Evolutionary conservation across 2,329 filamentous ascomycete genomes (phyloP).

Genomic region (Thelonectria discophora): DNA sequence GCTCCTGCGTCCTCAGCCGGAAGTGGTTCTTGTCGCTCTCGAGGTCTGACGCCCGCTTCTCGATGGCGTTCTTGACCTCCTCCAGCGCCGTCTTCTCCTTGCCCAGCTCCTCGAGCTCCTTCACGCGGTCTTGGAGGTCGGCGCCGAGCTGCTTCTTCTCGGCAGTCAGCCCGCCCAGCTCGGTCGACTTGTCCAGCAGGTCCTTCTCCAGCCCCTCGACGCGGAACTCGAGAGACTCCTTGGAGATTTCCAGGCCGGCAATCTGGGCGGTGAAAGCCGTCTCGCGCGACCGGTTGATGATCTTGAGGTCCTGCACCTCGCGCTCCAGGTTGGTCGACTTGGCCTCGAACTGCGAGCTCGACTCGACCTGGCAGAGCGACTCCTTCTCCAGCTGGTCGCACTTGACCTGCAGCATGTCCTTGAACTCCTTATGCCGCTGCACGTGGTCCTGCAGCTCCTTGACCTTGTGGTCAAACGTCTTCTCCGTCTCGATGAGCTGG

Average conservation of each 20-base stretch:
- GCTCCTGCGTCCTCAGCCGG: slow-evolving; percentile 27
- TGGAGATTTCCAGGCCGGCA: slow-evolving; percentile 40
- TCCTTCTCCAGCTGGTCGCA: slow-evolving; percentile 42
- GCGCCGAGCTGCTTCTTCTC: slow-evolving; percentile 37
- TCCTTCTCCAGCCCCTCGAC: slow-evolving; percentile 37
- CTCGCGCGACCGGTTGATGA: slow-evolving; percentile 40
- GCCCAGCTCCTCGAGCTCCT: slow-evolving; percentile 31
- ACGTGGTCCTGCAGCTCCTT: slow-evolving; percentile 42
- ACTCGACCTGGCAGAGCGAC: slow-evolving; percentile 21
- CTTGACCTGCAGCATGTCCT: slow-evolving; percentile 38
- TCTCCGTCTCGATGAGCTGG: slow-evolving; percentile 35
- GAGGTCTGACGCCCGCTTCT: slow-evolving; percentile 27
- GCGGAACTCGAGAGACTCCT: slow-evolving; percentile 41
- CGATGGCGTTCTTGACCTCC: slow-evolving; percentile 19
- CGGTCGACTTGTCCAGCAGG: slow-evolving; percentile 36
- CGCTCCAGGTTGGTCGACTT: slow-evolving; percentile 41
- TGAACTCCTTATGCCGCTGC: slow-evolving; percentile 37
- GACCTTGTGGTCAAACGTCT: slow-evolving; percentile 34
- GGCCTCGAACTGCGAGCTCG: slow-evolving; percentile 34
- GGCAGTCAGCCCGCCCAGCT: slow-evolving; percentile 37
- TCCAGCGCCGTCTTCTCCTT: slow-evolving; percentile 22
- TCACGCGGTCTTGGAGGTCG: slow-evolving; percentile 32
- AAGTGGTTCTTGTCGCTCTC: slow-evolving; percentile 26
- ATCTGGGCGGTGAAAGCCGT: slow-evolving; percentile 40
- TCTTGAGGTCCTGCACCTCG: slow-evolving; percentile 37